phyloP scores from a whole-genome alignment of 2,329 filamentous ascomycete genomes.

The Sporothrix phasma region DNA sequence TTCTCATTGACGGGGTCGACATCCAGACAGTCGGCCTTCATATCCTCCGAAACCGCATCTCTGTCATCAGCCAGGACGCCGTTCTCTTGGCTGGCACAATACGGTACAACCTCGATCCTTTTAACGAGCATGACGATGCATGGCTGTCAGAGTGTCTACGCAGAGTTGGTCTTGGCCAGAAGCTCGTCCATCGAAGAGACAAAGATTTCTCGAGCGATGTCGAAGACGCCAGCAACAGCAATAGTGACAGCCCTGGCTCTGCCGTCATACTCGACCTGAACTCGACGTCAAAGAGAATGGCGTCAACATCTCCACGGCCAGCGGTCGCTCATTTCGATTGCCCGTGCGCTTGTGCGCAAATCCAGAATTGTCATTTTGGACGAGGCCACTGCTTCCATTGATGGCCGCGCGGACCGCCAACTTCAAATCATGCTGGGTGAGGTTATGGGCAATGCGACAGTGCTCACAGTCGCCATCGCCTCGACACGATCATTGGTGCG shows the following conservation, averaged over 20 bases:
- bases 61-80: constrained; percentile 94
- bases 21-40: constrained; percentile 79
- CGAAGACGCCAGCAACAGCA: neutral
- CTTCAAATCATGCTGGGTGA: constrained; percentile 11
- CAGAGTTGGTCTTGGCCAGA: constrained; percentile 36
- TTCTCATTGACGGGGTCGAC: constrained; percentile 80
- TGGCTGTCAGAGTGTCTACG: constrained; percentile 78
- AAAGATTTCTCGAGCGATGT: neutral
- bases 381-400: constrained; percentile 87
- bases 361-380: constrained; percentile 90
- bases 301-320: constrained; percentile 61
- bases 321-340: constrained; percentile 78
- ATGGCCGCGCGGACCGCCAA: constrained; percentile 29
- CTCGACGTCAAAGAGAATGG: constrained; percentile 14
- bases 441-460: constrained; percentile 9
- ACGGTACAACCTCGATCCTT: constrained; percentile 89
- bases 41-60: constrained; percentile 84
- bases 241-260: neutral
- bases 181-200: too few relatives aligned
- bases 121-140: constrained; percentile 76
- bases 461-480: constrained; percentile 17
- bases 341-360: constrained; percentile 74
- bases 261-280: constrained; percentile 1
- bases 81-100: constrained; percentile 88
- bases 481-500: constrained; percentile 13